Evolutionary conservation across 495 filamentous ascomycete species (phyloP), one percentile per base, ranked within the genome.

Genomic region (Podospora pseudoanserina): DNA sequence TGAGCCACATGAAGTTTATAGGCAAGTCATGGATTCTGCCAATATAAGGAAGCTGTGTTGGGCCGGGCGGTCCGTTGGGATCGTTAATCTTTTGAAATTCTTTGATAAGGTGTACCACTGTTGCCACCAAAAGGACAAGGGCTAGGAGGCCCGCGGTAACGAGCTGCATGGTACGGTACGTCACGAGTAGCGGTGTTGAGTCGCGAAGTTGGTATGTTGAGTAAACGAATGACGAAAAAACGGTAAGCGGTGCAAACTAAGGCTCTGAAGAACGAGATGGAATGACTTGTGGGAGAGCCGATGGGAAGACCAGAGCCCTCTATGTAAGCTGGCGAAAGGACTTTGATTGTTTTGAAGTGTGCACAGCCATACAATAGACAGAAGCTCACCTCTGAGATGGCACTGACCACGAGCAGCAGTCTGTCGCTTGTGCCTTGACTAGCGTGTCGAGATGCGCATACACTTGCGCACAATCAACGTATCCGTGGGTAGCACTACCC

Each of bases 1-100:
- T 84, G 55, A 81, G 63, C 83, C 83, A 85, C 76, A 79, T 84
- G 68, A 71, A 78, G 18, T 81, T 65, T 63, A 80, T 81, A 4
- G 82, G 81, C 1, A 85, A 70, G 61, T 85, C 83, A 55, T 83
- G 80, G 60, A 85, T 72, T 0, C 82, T 76, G 6, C 83, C 83
- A 39, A 85, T 58, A 56, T 78, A 79, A 0, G 81, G 82, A 20
- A 77, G 30, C 20, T 76, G 71, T 11, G 73, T 80, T 27, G 80
- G 80, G 0, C 80, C 80, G 0, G 80, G 80, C 15, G 73, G 62
- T 30, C 68, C 73, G 9, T 69, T 69, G 7, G 75, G 74, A 28
- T 71, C 67, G 67, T 81, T 81, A 15, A 79, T 75, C 56, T 76
- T 67, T 44, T 71, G 74, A 57, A 73, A 81, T 49, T 65, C 23